A percentile compares a stretch with the other conserved stretches of the same genome.
These are phyloP conservation scores for Aspergillus leporis DNA, from an alignment of 495 filamentous ascomycete species.

Conservation along the genomic window DNA sequence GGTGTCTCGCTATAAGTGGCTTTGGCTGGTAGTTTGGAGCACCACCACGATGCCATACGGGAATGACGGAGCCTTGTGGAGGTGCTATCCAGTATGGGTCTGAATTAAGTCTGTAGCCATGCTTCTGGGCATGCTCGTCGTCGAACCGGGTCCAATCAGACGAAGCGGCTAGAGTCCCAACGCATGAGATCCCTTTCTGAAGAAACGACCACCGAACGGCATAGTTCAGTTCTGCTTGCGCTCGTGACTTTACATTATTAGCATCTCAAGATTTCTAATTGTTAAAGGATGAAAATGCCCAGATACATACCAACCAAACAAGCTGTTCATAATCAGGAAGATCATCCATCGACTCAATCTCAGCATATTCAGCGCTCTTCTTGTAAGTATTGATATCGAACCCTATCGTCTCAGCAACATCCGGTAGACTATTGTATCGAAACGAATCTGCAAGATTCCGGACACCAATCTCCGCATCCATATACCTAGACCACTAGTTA, in stretches of 20 bases:
- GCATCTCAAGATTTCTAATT: neutral
- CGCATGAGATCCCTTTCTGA: slow-evolving; percentile 3
- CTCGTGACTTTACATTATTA: neutral
- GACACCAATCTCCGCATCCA: slow-evolving; percentile 8
- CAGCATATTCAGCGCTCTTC: neutral
- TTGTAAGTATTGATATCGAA: slow-evolving; percentile 5
- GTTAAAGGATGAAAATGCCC: neutral
- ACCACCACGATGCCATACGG: slow-evolving; percentile 6
- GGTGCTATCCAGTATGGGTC: slow-evolving; percentile 7
- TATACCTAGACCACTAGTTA: slow-evolving; percentile 3
- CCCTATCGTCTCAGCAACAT: neutral
- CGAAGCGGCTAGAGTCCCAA: slow-evolving; percentile 3
- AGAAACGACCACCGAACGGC: slow-evolving; percentile 7
- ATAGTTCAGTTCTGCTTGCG: slow-evolving; percentile 8
- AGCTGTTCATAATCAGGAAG: slow-evolving; percentile 10
- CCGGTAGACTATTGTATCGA: slow-evolving; percentile 4
- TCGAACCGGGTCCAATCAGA: slow-evolving; percentile 5
- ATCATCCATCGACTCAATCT: slow-evolving; percentile 1
- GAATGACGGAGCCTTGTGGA: slow-evolving; percentile 4
- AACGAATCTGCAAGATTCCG: slow-evolving; percentile 7
- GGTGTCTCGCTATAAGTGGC: slow-evolving; percentile 2
- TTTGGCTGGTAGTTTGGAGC: slow-evolving; percentile 9
- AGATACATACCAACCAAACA: neutral
- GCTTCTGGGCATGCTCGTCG: slow-evolving; percentile 6
- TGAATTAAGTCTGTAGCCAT: slow-evolving; percentile 4